Base-by-base conservation (phyloP, 73 alveolate species). In the Paramecium biaurelia region DNA sequence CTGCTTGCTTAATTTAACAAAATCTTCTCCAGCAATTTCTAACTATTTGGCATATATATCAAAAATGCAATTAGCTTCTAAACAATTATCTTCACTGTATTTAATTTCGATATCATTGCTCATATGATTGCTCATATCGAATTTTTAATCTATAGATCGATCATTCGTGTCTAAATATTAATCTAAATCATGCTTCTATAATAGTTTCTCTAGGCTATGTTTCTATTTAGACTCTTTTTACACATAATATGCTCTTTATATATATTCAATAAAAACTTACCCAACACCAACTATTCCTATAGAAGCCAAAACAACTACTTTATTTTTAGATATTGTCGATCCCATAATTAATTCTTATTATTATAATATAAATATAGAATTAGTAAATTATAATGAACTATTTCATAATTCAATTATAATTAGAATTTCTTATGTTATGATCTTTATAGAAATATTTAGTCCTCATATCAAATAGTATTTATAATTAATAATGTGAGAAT, bases 21-120 rank as follows among this genome's bases (percentile, higher is more conserved):
- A 63, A 63, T 63, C 84, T 4, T 63, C 84, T 63, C 84, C 84
- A 26, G 84, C 84, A 2, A 30, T 63, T 9, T 63, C 84, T n/a
- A 63, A 63, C 11, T 63, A 63, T 63, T 63, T 30, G 8, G 84
- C 45, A 26, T 63, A 63, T 26, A 63, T 63, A 30, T 63, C 84
- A 12, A 63, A 26, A 4, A 63, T 63, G 20, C 49, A 30, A 12
- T 26, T 30, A 3, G 84, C 49, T 24, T 63, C 84, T 32, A 63
- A 12, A 26, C 84, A 63, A 26, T 63, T 21, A 63, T 63, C 84
- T 1, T 26, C 41, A 63, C 26, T 26, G 26, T 63, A 63, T 63
- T 24, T 21, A 63, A 63, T 32, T 26, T 30, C 84, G 8, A 63
- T 63, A 26, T 63, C 84, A 30, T 26, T 26, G 45, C 45, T 63